Evolutionary conservation across 2,329 filamentous ascomycete species (phyloP).

Genomic region (Exophiala oligosperma): DNA sequence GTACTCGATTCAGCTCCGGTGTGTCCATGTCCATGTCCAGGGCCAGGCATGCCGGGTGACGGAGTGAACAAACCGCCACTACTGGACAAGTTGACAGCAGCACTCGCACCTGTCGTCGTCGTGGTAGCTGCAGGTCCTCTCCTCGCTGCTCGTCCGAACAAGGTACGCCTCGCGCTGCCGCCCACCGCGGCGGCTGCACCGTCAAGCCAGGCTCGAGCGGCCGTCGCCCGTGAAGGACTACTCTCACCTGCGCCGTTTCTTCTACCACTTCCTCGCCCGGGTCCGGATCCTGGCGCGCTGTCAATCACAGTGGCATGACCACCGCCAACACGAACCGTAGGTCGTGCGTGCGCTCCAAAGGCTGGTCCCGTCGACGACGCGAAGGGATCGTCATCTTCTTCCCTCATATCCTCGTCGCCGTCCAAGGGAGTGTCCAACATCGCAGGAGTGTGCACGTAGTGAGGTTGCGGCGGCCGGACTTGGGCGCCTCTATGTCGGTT

Average conservation of each 20-base stretch:
- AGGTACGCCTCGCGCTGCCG: conserved; percentile 15
- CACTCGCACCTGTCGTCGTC: neutral
- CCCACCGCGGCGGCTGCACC: conserved; percentile 20
- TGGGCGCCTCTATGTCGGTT: conserved; percentile 1
- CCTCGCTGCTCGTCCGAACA: conserved; percentile 18
- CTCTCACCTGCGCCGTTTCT: neutral
- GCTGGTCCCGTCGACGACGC: neutral
- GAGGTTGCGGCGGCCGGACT: conserved; percentile 3
- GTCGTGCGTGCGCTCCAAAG: neutral
- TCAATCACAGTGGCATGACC: neutral
- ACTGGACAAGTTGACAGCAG: conserved; percentile 6
- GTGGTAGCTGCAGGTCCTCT: conserved; percentile 2
- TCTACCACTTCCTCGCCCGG: neutral
- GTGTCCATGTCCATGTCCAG: neutral
- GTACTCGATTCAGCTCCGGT: conserved; percentile 13
- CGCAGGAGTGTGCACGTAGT: conserved; percentile 11
- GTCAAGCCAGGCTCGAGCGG: conserved; percentile 21
- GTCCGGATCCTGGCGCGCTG: neutral
- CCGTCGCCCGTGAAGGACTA: conserved; percentile 12
- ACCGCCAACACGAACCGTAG: neutral
- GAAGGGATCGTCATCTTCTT: conserved; percentile 2
- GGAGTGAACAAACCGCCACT: conserved; percentile 22
- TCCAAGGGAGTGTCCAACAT: conserved; percentile 16
- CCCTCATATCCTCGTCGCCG: neutral
- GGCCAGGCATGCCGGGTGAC: neutral